Base-by-base conservation (phyloP, 805 yeast genomes). In the Danielozyma ontarioensis region DNA sequence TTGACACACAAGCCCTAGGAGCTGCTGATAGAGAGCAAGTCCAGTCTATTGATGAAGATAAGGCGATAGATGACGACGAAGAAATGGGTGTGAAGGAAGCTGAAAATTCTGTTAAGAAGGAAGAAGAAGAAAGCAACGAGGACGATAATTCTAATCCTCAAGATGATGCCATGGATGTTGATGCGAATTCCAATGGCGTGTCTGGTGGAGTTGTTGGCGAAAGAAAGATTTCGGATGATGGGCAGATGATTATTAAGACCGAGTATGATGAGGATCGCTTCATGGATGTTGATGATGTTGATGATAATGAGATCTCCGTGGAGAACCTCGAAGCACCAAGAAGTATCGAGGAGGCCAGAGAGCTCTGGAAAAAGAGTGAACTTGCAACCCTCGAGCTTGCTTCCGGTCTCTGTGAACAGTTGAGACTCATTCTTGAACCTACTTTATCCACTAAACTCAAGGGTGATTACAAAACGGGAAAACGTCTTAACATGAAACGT, bases 391-490 rank as follows among this genome's bases (percentile, higher is more conserved):
- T 81, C 36, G 97, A 89, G 42, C 64, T 93, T 23, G 83, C 97
- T 2, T 78, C 95, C 1, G 79, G 86, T 13, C 68, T 93, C 26
- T 82, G 95, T 54, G 99, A 93, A 62, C 98, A 93, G 58, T 69
- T 93, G 39, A 72, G 99, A 26, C 72, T 93, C 42, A 93, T 93
- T 52, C 66, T 93, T 43, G 97, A 89, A 55, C 99, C 99, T 4
- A 93, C 98, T 0, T 66, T 85, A 39, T 94, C 97, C n/a, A 90
- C 97, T 3, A 93, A 93, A 56, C 68, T 93, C 37, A 78, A 76
- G 41, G 99, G 99, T 53, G 98, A 93, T 56, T 93, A 87, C 63
- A 88, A 89, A 60, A 89, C 97, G 2, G 99, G 99, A 57, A 93
- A 93, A 58, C 73, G 98, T 46, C 74, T 93, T 50, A 93, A 93